These are phyloP conservation scores for Solanum pimpinellifolium DNA, from an alignment of 257 asterid genomes.

Conservation along the genomic window DNA sequence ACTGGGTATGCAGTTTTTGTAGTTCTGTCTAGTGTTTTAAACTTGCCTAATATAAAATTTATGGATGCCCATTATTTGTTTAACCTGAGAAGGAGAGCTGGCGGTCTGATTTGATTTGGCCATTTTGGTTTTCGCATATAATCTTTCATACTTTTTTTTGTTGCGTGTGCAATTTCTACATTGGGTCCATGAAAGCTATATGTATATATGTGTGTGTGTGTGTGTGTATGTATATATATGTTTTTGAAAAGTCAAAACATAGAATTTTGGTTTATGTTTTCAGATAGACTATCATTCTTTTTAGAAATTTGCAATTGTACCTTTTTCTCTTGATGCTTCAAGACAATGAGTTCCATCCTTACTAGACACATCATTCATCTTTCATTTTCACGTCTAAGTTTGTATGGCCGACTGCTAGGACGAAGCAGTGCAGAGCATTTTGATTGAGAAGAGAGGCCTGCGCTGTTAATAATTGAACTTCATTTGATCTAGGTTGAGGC, in stretches of 20 bases:
- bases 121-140: background rate
- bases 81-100: background rate
- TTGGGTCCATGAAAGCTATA: background rate
- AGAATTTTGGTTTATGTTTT: background rate
- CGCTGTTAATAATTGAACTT: background rate
- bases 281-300: background rate
- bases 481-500: background rate
- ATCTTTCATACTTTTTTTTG: background rate
- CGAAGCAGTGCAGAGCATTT: background rate
- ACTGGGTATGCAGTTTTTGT: conserved; percentile 5
- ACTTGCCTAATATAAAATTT: background rate
- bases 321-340: background rate
- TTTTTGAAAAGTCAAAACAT: background rate
- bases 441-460: background rate
- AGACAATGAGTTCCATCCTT: background rate
- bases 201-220: background rate
- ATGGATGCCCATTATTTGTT: background rate
- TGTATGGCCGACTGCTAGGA: background rate
- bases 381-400: background rate
- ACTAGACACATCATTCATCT: background rate
- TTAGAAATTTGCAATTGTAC: background rate
- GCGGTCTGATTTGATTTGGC: background rate
- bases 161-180: background rate
- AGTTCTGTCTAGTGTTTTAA: background rate
- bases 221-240: background rate